Conservation (phyloP, 768 basidiomycete species). For the Boletus eberwhitei region DNA sequence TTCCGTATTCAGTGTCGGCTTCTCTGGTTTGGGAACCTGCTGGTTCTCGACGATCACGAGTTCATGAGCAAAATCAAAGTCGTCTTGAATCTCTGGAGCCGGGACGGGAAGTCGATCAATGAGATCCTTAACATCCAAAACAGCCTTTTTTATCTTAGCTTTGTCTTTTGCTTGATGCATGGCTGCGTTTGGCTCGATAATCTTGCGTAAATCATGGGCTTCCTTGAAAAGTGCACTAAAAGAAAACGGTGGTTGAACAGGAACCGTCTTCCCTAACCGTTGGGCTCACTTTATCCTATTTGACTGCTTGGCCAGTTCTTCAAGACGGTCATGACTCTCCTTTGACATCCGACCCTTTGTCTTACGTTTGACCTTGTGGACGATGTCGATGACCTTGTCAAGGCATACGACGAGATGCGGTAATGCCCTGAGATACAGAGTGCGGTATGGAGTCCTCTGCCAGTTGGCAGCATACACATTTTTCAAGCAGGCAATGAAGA, state of each 20-base stretch:
- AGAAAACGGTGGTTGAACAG: background rate
- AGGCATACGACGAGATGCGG: conserved; percentile 42
- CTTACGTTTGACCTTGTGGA: conserved; percentile 29
- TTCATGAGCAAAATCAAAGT: conserved; percentile 32
- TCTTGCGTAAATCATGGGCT: conserved; percentile 26
- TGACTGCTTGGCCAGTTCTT: conserved; percentile 29
- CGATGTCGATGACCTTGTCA: conserved; percentile 29
- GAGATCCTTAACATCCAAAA: conserved; percentile 29
- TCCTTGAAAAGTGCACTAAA: conserved; percentile 29
- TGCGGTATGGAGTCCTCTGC: conserved; percentile 32
- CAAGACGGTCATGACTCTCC: conserved; percentile 35
- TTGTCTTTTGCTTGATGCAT: conserved; percentile 29
- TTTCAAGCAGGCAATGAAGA: conserved; percentile 31
- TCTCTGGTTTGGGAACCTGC: conserved; percentile 7
- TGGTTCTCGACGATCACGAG: conserved; percentile 30
- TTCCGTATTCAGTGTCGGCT: conserved; percentile 25
- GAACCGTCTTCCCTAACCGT: background rate
- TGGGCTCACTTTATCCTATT: conserved; percentile 34
- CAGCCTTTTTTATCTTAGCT: conserved; percentile 23
- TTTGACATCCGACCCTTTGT: conserved; percentile 29
- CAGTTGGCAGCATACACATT: conserved; percentile 28
- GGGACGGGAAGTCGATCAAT: conserved; percentile 23
- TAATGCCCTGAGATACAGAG: conserved; percentile 36
- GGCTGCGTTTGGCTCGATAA: conserved; percentile 29
- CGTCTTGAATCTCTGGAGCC: conserved; percentile 17